Conservation (phyloP, 176 grass and related monocot species). For the Hordeum vulgare region MorexV3_pseudomolecules_assembly NC_058522.1:24214029-24214528, state of each 20-base stretch:
- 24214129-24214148: neutral
- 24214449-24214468: neutral
- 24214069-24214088: neutral
- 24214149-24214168: neutral
- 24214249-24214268: neutral
- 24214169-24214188: neutral
- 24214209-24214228: neutral
- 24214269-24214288: neutral
- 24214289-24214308: neutral
- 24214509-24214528: conserved; percentile 28
- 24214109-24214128: neutral
- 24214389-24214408: neutral
- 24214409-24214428: conserved; percentile 10
- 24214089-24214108: neutral
- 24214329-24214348: neutral
- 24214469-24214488: conserved; percentile 32
- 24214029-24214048: too few relatives aligned
- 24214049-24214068: too few relatives aligned
- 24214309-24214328: neutral
- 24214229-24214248: neutral
- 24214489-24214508: conserved; percentile 24
- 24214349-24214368: neutral
- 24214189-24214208: neutral
- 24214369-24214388: neutral
- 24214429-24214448: neutral